These are phyloP conservation scores for Monosporozyma siamensis DNA, from an alignment of 805 yeast genomes.

Conservation along the genomic window DNA sequence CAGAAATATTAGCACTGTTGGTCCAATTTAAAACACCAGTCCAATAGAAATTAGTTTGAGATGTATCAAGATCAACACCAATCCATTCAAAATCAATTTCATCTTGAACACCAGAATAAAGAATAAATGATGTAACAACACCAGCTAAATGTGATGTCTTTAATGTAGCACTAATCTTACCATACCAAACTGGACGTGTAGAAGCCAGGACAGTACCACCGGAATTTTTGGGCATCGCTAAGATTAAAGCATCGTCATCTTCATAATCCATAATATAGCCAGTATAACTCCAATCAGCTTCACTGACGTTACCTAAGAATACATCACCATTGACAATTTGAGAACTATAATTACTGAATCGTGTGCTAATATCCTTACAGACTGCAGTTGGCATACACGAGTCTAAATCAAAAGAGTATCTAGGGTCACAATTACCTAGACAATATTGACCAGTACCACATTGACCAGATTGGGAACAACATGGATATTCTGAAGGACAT, in stretches of 20 bases:
- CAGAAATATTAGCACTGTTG: constrained; percentile 39
- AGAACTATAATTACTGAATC: constrained; percentile 32
- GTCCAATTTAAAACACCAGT: constrained; percentile 64
- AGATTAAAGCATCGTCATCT: constrained; percentile 40
- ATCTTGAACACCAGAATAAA: constrained; percentile 78
- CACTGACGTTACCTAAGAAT: constrained; percentile 64
- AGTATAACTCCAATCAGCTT: constrained; percentile 55
- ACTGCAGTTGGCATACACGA: constrained; percentile 86
- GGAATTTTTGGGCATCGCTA: constrained; percentile 72
- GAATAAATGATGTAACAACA: constrained; percentile 74
- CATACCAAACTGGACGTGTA: constrained; percentile 79
- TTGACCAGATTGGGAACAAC: constrained; percentile 73
- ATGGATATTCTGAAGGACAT: constrained; percentile 77
- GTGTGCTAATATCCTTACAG: constrained; percentile 42
- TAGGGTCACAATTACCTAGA: constrained; percentile 81
- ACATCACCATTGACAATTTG: constrained; percentile 30
- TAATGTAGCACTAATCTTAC: constrained; percentile 58
- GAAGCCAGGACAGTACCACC: constrained; percentile 77
- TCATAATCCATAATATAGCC: constrained; percentile 50
- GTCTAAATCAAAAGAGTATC: constrained; percentile 45
- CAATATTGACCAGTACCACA: constrained; percentile 72
- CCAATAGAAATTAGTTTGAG: constrained; percentile 74
- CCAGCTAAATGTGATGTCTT: constrained; percentile 71
- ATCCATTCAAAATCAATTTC: constrained; percentile 85
- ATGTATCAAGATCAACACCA: constrained; percentile 58